phyloP scores from a whole-genome alignment of 768 basidiomycete genomes.

The Postia placenta region DNA sequence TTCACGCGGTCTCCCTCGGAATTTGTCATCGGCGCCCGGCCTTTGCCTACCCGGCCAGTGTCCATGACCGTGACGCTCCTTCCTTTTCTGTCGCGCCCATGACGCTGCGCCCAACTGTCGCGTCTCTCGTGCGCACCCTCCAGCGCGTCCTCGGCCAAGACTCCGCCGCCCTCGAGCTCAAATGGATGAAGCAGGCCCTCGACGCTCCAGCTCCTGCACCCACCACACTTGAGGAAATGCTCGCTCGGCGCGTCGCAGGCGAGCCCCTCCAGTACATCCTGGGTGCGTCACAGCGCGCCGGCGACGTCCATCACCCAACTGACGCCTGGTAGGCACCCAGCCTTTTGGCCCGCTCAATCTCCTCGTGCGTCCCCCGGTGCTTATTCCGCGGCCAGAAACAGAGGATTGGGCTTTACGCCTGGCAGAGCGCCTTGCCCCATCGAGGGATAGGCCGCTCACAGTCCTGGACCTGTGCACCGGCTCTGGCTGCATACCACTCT shows the following conservation, averaged over 20 bases:
- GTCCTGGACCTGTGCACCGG: conserved; percentile 92
- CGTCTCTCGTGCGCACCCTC: conserved; percentile 25
- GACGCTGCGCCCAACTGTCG: background rate
- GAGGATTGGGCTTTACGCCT: conserved; percentile 74
- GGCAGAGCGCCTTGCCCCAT: conserved; percentile 38
- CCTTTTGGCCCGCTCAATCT: conserved; percentile 85
- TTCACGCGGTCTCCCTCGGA: background rate
- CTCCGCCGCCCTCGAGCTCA: conserved; percentile 35
- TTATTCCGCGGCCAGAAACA: conserved; percentile 95
- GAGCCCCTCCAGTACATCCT: conserved; percentile 92
- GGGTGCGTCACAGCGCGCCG: conserved; percentile 39
- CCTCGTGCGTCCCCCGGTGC: conserved; percentile 65
- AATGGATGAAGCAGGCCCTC: conserved; percentile 41
- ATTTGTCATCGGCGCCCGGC: background rate
- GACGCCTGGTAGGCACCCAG: conserved; percentile 49
- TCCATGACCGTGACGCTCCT: background rate
- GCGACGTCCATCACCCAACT: conserved; percentile 3
- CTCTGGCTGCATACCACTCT: conserved; percentile 84
- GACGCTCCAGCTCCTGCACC: background rate
- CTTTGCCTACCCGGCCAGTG: too few relatives aligned
- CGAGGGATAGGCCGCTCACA: conserved; percentile 24
- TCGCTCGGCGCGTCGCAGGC: conserved; percentile 53
- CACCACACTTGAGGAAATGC: conserved; percentile 37
- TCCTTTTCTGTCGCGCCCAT: background rate
- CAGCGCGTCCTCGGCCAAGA: conserved; percentile 27